Evolutionary conservation across 768 basidiomycete genomes (phyloP).

Genomic region (Termitomyces sp.): DNA sequence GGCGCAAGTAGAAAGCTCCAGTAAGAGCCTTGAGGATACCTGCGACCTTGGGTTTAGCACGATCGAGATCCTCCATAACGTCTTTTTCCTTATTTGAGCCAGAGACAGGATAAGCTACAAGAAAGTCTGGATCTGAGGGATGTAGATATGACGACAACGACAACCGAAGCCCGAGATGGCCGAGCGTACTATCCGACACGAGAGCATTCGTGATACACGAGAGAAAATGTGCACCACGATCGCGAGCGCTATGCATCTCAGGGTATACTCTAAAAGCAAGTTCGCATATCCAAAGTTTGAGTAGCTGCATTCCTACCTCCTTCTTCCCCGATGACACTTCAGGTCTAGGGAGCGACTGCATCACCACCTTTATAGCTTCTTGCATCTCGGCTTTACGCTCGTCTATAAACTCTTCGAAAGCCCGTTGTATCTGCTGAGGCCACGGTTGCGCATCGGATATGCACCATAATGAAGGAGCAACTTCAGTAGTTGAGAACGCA

Average conservation of each 20-base stretch:
- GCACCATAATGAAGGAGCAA: slow-evolving; percentile 1
- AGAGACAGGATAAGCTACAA: neutral
- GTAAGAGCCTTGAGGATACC: slow-evolving; percentile 1
- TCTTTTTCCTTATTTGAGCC: neutral
- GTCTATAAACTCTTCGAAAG: slow-evolving; percentile 6
- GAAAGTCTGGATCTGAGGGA: slow-evolving; percentile 8
- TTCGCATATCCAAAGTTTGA: slow-evolving; percentile 26
- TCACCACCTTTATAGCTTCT: neutral
- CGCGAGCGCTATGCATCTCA: slow-evolving; percentile 15
- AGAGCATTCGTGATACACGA: slow-evolving; percentile 15
- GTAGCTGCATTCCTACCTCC: slow-evolving; percentile 23
- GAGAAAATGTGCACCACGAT: slow-evolving; percentile 18
- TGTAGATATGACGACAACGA: slow-evolving; percentile 18
- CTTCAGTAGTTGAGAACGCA: slow-evolving; percentile 8
- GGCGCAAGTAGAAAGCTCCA: slow-evolving; percentile 4
- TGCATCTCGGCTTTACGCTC: neutral
- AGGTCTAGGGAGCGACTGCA: neutral
- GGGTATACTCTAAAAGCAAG: slow-evolving; percentile 18
- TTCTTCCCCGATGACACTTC: slow-evolving; percentile 16
- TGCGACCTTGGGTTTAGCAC: slow-evolving; percentile 2
- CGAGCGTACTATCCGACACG: slow-evolving; percentile 13
- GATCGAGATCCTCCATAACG: neutral
- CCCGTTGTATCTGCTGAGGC: neutral
- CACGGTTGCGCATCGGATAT: slow-evolving; percentile 3
- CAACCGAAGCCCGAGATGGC: slow-evolving; percentile 17